Percentiles rank a stretch among this genome's conserved stretches.
These are phyloP conservation scores for Avicennia marina DNA, from an alignment of 257 asterid genomes.

Conservation along the genomic window DNA sequence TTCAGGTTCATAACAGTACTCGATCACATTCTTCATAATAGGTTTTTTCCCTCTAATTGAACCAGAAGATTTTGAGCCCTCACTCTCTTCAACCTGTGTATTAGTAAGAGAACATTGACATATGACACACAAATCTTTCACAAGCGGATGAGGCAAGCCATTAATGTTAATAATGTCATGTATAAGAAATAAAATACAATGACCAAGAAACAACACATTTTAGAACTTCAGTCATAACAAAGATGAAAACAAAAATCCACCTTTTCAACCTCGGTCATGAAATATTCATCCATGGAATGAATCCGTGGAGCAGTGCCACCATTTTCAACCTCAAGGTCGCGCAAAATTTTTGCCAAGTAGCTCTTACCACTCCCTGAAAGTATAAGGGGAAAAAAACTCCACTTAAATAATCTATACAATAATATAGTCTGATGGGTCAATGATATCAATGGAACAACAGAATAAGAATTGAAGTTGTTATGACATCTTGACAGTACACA, in stretches of 20 bases:
- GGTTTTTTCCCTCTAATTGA: slow-evolving; percentile 63
- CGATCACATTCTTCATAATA: slow-evolving; percentile 64
- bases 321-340: slow-evolving; percentile 91
- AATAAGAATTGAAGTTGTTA: neutral
- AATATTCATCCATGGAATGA: slow-evolving; percentile 96
- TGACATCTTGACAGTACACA: neutral
- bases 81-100: slow-evolving; percentile 67
- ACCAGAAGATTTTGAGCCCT: slow-evolving; percentile 52
- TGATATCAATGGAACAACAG: neutral
- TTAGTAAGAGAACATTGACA: slow-evolving; percentile 14
- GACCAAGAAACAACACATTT: slow-evolving; percentile 4
- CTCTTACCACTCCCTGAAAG: slow-evolving; percentile 97
- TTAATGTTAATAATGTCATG: neutral
- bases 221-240: slow-evolving; percentile 1
- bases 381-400: neutral
- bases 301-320: slow-evolving; percentile 92
- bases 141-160: slow-evolving; percentile 11
- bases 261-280: slow-evolving; percentile 99
- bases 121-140: slow-evolving; percentile 10
- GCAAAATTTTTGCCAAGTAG: slow-evolving; percentile 83
- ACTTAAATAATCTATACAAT: neutral
- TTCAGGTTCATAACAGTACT: slow-evolving; percentile 95
- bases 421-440: neutral
- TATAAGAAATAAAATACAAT: neutral
- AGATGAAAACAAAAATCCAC: slow-evolving; percentile 28